Evolutionary conservation across 2,329 filamentous ascomycete species (phyloP).

Genomic region (Botryotinia calthae): DNA sequence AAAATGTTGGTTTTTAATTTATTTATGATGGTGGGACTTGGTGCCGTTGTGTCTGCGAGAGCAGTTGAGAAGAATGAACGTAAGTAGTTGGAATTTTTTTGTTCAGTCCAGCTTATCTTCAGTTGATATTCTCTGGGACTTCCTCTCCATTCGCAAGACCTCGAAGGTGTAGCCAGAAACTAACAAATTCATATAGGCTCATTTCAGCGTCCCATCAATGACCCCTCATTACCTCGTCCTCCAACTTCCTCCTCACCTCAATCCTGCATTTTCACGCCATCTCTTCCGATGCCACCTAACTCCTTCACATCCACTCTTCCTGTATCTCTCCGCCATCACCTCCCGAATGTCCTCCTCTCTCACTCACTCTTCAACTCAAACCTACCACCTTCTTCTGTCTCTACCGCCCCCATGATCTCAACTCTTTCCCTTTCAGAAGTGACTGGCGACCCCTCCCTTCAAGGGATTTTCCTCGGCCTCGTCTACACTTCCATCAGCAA

Average conservation of each 20-base stretch:
- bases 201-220: neutral
- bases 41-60: slow-evolving; percentile 9
- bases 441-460: neutral
- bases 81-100: neutral
- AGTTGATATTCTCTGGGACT: neutral
- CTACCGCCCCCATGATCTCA: neutral
- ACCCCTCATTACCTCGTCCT: neutral
- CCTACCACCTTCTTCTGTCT: neutral
- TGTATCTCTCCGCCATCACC: slow-evolving; percentile 8
- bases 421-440: slow-evolving; percentile 15
- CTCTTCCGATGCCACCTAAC: slow-evolving; percentile 11
- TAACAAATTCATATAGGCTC: neutral
- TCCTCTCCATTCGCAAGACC: neutral
- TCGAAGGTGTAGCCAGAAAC: neutral
- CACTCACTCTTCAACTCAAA: slow-evolving; percentile 4
- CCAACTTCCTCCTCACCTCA: neutral
- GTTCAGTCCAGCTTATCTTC: neutral
- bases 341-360: slow-evolving; percentile 9
- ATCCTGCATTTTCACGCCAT: slow-evolving; percentile 17
- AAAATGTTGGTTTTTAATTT: slow-evolving; percentile 16
- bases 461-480: slow-evolving; percentile 19
- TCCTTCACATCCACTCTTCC: slow-evolving; percentile 5
- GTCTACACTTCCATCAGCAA: slow-evolving; percentile 3
- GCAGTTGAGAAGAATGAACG: slow-evolving; percentile 8
- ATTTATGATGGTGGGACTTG: neutral